Evolutionary conservation across 2,329 filamentous ascomycete species (phyloP).

Genomic region (Alternaria atra): DNA sequence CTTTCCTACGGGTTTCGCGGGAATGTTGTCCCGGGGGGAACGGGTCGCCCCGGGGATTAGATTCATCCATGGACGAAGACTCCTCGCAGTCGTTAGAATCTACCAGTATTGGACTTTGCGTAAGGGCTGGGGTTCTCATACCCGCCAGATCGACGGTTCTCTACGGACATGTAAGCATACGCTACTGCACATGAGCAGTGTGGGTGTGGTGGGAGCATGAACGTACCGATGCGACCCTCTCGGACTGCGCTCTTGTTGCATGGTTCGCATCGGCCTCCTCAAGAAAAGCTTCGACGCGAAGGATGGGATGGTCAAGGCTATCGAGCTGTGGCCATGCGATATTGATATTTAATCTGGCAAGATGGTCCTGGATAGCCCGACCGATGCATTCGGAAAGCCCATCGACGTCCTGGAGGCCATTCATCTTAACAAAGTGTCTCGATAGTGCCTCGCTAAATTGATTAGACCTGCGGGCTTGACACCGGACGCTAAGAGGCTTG

Average conservation of each 20-base stretch:
- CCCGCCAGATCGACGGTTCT: conserved; percentile 36
- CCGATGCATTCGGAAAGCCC: conserved; percentile 43
- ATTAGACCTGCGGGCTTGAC: not conserved
- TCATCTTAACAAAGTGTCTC: conserved; percentile 19
- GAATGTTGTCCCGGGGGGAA: conserved; percentile 10
- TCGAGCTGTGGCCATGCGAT: conserved; percentile 39
- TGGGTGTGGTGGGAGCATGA: not conserved
- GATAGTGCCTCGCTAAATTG: not conserved
- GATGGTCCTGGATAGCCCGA: conserved; percentile 41
- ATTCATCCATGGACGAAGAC: conserved; percentile 12
- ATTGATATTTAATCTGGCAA: conserved; percentile 35
- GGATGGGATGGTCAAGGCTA: conserved; percentile 32
- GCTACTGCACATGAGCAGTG: not conserved
- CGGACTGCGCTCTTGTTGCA: conserved; percentile 24
- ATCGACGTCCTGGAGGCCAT: conserved; percentile 30
- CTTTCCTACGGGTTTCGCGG: conserved; percentile 31
- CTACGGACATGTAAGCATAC: conserved; percentile 24
- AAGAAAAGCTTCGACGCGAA: conserved; percentile 45
- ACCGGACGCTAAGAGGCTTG: conserved; percentile 9
- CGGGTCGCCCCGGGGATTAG: conserved; percentile 8
- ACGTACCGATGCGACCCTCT: conserved; percentile 42
- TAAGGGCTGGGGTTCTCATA: conserved; percentile 36
- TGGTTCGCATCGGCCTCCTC: conserved; percentile 34
- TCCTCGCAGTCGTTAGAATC: conserved; percentile 17
- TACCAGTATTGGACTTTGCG: conserved; percentile 28